Evolutionary conservation across 805 yeast species (phyloP), one percentile per base, ranked within the genome.

Genomic region (Candida railenensis): DNA sequence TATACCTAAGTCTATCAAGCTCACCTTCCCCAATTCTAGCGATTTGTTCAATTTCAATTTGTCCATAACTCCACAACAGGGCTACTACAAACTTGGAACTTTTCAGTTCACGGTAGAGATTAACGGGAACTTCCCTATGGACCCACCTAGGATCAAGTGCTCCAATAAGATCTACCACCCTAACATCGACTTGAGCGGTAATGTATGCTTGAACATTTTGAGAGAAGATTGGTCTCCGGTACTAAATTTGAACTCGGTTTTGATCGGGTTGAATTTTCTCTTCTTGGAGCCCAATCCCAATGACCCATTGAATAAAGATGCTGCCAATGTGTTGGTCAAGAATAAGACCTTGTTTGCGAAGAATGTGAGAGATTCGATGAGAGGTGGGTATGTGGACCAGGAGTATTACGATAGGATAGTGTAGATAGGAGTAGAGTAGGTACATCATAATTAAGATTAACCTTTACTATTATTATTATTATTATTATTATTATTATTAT

Each of bases 211-310:
- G 49, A 92, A 92, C 61, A 91, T 92, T 32, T 72, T 92, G 48
- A 73, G 98, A 54, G 96, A 91, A 62, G 98, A 92, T 63, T 92
- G 99, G 99, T 83, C 90, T 22, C 98, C 99, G 0, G 96, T 90
- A 0, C 72, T 92, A 53, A 87, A 86, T 48, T 69, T 92, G 58
- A 89, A 87, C 60, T 76, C 91, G 3, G 83, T 92, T 7, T 74
- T 91, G 46, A 83, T 91, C 34, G 98, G 99, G 0, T 73, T 92
- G 45, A 80, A 90, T 57, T 90, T 85, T 60, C 74, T 92, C 50
- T 90, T 92, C 55, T 68, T 89, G 45, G 97, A 92, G 54, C 96
- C 97, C 5, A 92, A 89, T 61, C 85, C 96, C 1, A 83, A 82
- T 50, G 98, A 92, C 62, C 98, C 98, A 2, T 76, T 92, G 55